Conservation (phyloP, 306 rosid species). For the Ormosia emarginata region DNA sequence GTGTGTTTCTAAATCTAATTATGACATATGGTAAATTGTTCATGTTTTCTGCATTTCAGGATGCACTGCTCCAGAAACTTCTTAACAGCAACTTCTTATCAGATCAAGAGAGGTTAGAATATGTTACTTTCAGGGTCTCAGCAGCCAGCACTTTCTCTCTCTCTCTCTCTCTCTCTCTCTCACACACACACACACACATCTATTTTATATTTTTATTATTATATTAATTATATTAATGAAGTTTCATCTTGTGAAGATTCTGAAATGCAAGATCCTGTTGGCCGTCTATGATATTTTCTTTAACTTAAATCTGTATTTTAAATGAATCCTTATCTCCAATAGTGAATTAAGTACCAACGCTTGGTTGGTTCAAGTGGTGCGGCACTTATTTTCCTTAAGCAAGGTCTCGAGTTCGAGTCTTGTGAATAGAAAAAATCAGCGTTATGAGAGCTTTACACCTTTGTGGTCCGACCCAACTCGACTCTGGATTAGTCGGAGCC, state of each 20-base stretch:
- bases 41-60: conserved; percentile 51
- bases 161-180: not conserved
- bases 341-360: not conserved
- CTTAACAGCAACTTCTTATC: conserved; percentile 54
- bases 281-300: not conserved
- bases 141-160: not conserved
- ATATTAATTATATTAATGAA: not conserved
- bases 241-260: conserved; percentile 12
- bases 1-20: conserved; percentile 1
- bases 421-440: too few species aligned
- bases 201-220: not conserved
- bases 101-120: conserved; percentile 75
- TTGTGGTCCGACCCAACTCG: too few species aligned
- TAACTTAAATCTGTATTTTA: not conserved
- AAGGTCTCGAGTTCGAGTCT: too few species aligned
- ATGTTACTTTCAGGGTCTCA: conserved; percentile 8
- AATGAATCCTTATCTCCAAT: not conserved
- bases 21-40: not conserved
- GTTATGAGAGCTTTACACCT: too few species aligned
- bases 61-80: conserved; percentile 84
- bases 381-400: too few species aligned
- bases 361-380: too few species aligned
- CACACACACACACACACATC: not conserved
- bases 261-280: not conserved
- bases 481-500: too few species aligned